These are phyloP conservation scores for Kandelia obovata DNA, from an alignment of 345 rosid species.

Conservation along the genomic window DNA sequence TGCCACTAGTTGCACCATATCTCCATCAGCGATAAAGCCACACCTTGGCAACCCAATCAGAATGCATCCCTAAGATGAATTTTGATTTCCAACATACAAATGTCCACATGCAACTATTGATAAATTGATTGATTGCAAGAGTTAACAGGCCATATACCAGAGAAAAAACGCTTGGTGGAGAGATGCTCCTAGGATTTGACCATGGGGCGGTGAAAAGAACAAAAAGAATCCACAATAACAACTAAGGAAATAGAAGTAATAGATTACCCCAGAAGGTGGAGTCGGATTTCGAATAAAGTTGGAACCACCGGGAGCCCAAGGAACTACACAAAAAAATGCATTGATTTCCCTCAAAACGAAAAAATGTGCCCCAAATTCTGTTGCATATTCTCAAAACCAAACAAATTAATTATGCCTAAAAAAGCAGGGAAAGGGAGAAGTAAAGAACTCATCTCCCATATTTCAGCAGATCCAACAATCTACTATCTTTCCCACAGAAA, in stretches of 20 bases:
- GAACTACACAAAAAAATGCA: conserved; percentile 53
- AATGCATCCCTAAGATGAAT: too few species aligned
- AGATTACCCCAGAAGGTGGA: conserved; percentile 87
- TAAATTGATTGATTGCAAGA: too few species aligned
- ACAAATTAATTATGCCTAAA: not conserved
- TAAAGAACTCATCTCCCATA: too few species aligned
- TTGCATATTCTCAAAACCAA: conserved; percentile 3
- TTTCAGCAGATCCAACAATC: too few species aligned
- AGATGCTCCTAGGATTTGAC: too few species aligned
- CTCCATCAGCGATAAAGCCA: not conserved
- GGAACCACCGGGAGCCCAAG: conserved; percentile 99
- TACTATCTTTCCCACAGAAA: too few species aligned
- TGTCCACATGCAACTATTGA: too few species aligned
- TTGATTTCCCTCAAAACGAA: not conserved
- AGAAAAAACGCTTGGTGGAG: too few species aligned
- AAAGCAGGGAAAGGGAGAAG: not conserved
- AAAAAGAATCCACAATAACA: not conserved
- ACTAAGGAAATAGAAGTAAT: not conserved
- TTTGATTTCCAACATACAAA: too few species aligned
- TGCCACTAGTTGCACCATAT: not conserved
- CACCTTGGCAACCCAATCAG: too few species aligned
- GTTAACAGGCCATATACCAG: too few species aligned
- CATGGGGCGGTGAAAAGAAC: conserved; percentile 1
- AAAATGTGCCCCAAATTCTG: not conserved
- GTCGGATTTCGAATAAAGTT: conserved; percentile 92